A percentile compares a stretch with the other conserved stretches of the same genome.
Conservation (phyloP, 2,329 filamentous ascomycete species). For the Pestalotiopsis sp. region DNA sequence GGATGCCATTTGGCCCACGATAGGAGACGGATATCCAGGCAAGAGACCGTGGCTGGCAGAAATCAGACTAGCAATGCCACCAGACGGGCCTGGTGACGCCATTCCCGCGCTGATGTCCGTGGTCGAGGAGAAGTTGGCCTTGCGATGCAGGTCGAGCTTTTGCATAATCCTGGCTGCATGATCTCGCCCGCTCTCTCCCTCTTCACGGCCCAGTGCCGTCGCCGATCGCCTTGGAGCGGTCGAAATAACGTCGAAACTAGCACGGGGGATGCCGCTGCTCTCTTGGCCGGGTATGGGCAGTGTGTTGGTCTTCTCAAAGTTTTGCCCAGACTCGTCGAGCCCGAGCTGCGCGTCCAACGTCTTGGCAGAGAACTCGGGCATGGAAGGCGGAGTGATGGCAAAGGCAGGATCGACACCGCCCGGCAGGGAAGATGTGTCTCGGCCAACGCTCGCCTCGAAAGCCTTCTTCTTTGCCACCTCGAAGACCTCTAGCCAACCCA, state of each 20-base stretch:
- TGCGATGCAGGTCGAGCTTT: slow-evolving; percentile 87
- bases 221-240: slow-evolving; percentile 56
- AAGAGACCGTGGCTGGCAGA: slow-evolving; percentile 81
- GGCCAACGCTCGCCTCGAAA: slow-evolving; percentile 70
- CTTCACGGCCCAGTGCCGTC: slow-evolving; percentile 61
- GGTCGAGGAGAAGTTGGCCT: slow-evolving; percentile 61
- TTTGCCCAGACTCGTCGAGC: slow-evolving; percentile 35
- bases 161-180: slow-evolving; percentile 89
- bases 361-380: slow-evolving; percentile 89
- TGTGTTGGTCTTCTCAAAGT: slow-evolving; percentile 63
- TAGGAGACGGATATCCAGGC: slow-evolving; percentile 54
- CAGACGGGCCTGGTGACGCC: slow-evolving; percentile 43
- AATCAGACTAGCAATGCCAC: slow-evolving; percentile 82
- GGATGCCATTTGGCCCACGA: slow-evolving; percentile 24
- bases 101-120: slow-evolving; percentile 40
- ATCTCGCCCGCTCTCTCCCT: slow-evolving; percentile 76
- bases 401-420: slow-evolving; percentile 75
- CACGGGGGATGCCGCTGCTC: slow-evolving; percentile 50
- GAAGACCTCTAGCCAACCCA: slow-evolving; percentile 91
- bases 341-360: slow-evolving; percentile 64
- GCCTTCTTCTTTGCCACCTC: slow-evolving; percentile 93
- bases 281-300: slow-evolving; percentile 69
- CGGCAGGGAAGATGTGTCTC: slow-evolving; percentile 47
- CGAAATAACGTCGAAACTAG: slow-evolving; percentile 70
- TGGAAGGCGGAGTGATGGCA: slow-evolving; percentile 84